Conservation (phyloP, 352 stramenopile species). For the Phytopythium boreale region DNA sequence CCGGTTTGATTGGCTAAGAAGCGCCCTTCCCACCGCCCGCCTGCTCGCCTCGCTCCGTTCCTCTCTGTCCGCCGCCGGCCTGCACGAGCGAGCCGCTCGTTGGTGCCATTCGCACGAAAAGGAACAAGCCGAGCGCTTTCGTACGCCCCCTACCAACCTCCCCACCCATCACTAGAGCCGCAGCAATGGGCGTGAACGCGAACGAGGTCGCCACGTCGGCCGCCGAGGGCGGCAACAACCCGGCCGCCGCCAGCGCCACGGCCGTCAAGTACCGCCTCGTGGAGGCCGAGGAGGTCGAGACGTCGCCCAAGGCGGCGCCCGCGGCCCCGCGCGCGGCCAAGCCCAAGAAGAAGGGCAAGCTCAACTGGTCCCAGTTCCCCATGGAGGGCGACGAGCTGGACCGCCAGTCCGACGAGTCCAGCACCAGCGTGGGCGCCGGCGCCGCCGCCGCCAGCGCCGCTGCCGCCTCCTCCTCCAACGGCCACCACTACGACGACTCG, state of each 20-base stretch:
- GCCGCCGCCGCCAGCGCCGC: conserved; percentile 8
- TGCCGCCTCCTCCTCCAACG: not conserved
- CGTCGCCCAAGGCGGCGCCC: conserved; percentile 13
- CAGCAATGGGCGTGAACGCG: conserved; percentile 6
- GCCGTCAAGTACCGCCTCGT: conserved; percentile 82
- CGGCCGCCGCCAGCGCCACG: not conserved
- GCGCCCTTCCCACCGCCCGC: conserved; percentile 1
- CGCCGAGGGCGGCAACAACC: not conserved
- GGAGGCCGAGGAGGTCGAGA: conserved; percentile 78
- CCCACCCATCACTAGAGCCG: not conserved
- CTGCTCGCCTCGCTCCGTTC: not conserved
- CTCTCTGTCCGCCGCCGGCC: not conserved
- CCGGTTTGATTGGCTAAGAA: conserved; percentile 9
- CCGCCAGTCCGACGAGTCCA: conserved; percentile 17
- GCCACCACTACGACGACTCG: conserved; percentile 13
- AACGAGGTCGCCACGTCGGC: not conserved
- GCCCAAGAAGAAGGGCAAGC: conserved; percentile 63
- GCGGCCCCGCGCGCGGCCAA: conserved; percentile 9
- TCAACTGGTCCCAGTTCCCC: conserved; percentile 73
- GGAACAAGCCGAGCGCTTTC: not conserved
- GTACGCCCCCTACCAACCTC: not conserved
- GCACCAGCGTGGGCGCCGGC: conserved; percentile 11
- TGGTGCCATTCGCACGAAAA: conserved; percentile 7
- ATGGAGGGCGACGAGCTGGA: conserved; percentile 35
- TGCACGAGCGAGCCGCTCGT: conserved; percentile 44